Evolutionary conservation across 2,329 filamentous ascomycete genomes (phyloP).

Genomic region (Pestalotiopsis sp.): DNA sequence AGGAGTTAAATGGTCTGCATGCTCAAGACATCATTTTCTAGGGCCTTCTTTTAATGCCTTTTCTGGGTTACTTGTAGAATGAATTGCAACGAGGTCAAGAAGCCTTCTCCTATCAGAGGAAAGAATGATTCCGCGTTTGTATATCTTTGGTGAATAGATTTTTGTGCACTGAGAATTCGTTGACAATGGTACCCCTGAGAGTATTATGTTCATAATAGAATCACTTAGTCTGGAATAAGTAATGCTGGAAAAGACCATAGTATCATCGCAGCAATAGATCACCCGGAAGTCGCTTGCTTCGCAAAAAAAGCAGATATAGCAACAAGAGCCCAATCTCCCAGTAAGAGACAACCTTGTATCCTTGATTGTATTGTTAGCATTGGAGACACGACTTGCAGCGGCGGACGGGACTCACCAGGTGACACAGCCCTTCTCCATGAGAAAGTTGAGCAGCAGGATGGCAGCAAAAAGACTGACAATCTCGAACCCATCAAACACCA

Average conservation of each 20-base stretch:
- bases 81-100: not conserved
- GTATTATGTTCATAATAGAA: too few species aligned
- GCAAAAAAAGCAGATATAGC: not conserved
- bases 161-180: too few species aligned
- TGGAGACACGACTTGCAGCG: not conserved
- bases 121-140: too few species aligned
- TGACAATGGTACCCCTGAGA: too few species aligned
- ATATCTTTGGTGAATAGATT: too few species aligned
- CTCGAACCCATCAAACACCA: slow-evolving; percentile 4
- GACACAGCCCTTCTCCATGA: not conserved
- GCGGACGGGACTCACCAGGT: not conserved
- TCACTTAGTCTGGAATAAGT: too few species aligned
- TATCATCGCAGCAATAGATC: not conserved
- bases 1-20: slow-evolving; percentile 5
- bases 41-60: not conserved
- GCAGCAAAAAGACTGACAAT: slow-evolving; percentile 2
- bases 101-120: too few species aligned
- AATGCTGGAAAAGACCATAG: not conserved
- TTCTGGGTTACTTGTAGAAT: not conserved
- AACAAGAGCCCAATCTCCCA: not conserved
- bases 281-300: not conserved
- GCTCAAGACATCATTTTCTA: not conserved
- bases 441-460: slow-evolving; percentile 3
- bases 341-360: not conserved
- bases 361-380: not conserved